phyloP scores from a whole-genome alignment of 139 green algal genomes.

The Penium margaritaceum region DNA sequence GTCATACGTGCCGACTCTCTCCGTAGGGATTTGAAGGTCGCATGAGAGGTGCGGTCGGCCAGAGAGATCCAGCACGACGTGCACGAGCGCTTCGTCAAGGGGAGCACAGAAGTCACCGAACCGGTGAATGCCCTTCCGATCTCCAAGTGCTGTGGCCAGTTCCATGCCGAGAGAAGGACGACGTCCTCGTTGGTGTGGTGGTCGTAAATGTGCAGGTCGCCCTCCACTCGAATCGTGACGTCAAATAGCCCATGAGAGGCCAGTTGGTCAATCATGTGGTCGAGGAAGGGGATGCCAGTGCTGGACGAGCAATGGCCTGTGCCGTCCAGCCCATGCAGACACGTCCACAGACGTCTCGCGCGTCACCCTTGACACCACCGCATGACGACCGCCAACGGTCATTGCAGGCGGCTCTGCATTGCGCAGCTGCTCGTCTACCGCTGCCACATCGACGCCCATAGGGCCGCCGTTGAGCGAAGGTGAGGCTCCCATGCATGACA shows the following conservation, averaged over 20 bases:
- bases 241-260: constrained; percentile 51
- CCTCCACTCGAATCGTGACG: constrained; percentile 56
- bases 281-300: constrained; percentile 80
- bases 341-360: no score
- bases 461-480: no score
- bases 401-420: no score
- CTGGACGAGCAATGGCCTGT: constrained; percentile 64
- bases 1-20: constrained; percentile 85
- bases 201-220: constrained; percentile 96
- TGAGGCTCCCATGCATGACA: no score
- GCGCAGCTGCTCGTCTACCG: no score
- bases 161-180: constrained; percentile 55
- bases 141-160: constrained; percentile 72
- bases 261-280: constrained; percentile 94
- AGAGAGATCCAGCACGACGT: constrained; percentile 80
- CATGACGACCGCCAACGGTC: no score
- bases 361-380: no score
- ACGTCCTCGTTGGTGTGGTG: constrained; percentile 99
- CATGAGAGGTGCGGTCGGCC: constrained; percentile 79
- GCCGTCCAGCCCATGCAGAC: no score
- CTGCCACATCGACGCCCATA: no score
- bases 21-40: constrained; percentile 72
- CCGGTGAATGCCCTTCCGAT: constrained; percentile 85
- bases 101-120: constrained; percentile 73
- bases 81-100: constrained; percentile 83